These are phyloP conservation scores for Fusarium tuaranense DNA, from an alignment of 2,329 filamentous ascomycete species.

Conservation along the genomic window DNA sequence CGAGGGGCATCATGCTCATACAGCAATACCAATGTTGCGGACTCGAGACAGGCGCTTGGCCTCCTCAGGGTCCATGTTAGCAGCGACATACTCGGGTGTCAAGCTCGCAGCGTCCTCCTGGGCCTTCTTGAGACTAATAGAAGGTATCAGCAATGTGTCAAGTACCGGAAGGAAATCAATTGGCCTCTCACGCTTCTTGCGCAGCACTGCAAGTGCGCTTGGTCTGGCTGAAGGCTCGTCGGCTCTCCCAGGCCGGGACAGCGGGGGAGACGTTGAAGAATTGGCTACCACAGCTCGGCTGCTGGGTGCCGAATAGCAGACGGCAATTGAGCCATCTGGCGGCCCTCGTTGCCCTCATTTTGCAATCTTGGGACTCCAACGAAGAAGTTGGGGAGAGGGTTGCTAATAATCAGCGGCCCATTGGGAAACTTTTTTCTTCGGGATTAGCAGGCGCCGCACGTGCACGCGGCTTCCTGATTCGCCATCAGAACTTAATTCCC, in stretches of 20 bases:
- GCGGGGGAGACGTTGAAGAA: constrained; percentile 43
- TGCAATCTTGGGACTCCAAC: constrained; percentile 42
- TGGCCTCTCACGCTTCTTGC: constrained; percentile 54
- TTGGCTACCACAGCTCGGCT: constrained; percentile 43
- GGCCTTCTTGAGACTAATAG: constrained; percentile 60
- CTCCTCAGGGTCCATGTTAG: constrained; percentile 85
- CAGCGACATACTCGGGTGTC: constrained; percentile 73
- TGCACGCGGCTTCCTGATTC: constrained; percentile 35
- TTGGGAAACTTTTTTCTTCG: constrained; percentile 48
- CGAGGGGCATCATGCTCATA: constrained; percentile 54
- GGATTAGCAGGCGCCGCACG: constrained; percentile 43
- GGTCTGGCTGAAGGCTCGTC: constrained; percentile 52
- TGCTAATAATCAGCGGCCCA: constrained; percentile 40
- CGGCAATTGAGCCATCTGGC: constrained; percentile 57
- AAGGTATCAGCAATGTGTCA: constrained; percentile 28
- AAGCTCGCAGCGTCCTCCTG: constrained; percentile 65
- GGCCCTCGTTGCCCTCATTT: constrained; percentile 55
- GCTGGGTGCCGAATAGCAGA: constrained; percentile 48
- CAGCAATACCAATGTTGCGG: constrained; percentile 97
- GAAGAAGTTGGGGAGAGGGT: constrained; percentile 42
- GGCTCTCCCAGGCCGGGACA: constrained; percentile 38
- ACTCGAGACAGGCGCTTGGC: constrained; percentile 81
- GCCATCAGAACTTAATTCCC: constrained; percentile 27
- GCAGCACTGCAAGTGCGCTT: constrained; percentile 49
- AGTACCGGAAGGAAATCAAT: constrained; percentile 3